Evolutionary conservation across 2,329 filamentous ascomycete genomes (phyloP).

Genomic region (Leptoxyphium fumago): DNA sequence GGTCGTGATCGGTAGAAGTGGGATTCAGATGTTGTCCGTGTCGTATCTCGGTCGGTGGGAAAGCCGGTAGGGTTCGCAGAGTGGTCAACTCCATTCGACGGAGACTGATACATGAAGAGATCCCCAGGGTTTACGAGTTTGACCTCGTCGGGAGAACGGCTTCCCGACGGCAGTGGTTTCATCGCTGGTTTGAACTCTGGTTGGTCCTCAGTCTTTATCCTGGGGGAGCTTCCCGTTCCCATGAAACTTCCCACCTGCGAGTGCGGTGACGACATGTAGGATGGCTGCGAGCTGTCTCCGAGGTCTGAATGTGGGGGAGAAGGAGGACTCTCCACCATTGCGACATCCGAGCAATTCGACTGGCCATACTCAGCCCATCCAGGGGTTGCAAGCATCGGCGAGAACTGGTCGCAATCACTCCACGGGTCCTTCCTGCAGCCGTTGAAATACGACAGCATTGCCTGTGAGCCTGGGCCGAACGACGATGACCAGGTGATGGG

Average conservation of each 20-base stretch:
- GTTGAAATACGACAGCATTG: neutral
- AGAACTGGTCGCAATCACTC: slow-evolving; percentile 5
- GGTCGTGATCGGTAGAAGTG: too few relatives aligned
- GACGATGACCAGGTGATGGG: neutral
- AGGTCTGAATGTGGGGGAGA: slow-evolving; percentile 8
- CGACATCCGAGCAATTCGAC: slow-evolving; percentile 5
- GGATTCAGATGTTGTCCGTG: too few relatives aligned
- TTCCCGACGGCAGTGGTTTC: neutral
- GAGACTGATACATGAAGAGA: slow-evolving; percentile 14
- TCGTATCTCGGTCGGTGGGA: neutral
- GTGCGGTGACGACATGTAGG: slow-evolving; percentile 13
- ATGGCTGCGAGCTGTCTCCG: slow-evolving; percentile 9
- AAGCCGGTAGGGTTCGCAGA: neutral
- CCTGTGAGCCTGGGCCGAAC: neutral
- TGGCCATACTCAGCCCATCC: slow-evolving; percentile 7
- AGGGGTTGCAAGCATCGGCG: slow-evolving; percentile 4
- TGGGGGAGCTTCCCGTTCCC: slow-evolving; percentile 5
- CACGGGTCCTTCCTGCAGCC: neutral
- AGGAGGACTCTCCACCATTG: neutral
- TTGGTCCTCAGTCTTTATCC: slow-evolving; percentile 11
- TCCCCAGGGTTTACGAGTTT: slow-evolving; percentile 4
- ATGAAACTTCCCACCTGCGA: slow-evolving; percentile 9
- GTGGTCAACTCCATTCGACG: neutral
- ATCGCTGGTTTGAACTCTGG: neutral
- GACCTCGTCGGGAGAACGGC: neutral